These are phyloP conservation scores for Trypanosoma cruzi DNA, from an alignment of 208 protist genomes.

Conservation along the genomic window DNA sequence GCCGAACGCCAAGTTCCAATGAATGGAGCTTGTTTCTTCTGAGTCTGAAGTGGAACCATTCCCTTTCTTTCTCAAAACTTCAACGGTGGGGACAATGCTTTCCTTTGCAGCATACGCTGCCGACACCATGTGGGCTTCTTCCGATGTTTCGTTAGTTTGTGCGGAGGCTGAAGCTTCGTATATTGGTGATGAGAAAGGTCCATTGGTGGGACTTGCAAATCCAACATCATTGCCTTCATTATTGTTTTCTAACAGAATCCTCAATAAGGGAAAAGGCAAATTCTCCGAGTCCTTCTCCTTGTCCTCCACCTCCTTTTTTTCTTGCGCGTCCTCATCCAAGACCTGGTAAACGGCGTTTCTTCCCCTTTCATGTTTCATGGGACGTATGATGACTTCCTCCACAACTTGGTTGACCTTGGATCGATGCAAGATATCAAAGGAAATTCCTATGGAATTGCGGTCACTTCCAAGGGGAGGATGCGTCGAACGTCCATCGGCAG, in stretches of 20 bases:
- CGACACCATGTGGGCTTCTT: neutral
- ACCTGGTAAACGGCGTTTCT: neutral
- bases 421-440: constrained; percentile 37
- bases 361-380: constrained; percentile 27
- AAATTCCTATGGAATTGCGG: constrained; percentile 34
- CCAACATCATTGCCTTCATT: neutral
- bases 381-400: constrained; percentile 31
- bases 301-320: neutral
- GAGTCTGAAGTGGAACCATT: neutral
- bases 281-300: neutral
- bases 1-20: neutral
- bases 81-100: neutral
- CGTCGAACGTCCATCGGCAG: constrained; percentile 24
- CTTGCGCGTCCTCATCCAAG: neutral
- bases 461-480: constrained; percentile 22
- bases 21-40: neutral
- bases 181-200: constrained; percentile 1
- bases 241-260: neutral
- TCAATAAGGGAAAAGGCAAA: neutral
- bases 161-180: neutral
- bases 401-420: neutral
- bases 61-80: neutral
- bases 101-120: neutral
- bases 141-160: neutral
- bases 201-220: neutral